These are phyloP conservation scores for Aplosporella prunicola DNA, from an alignment of 2,329 filamentous ascomycete species.

Conservation along the genomic window DNA sequence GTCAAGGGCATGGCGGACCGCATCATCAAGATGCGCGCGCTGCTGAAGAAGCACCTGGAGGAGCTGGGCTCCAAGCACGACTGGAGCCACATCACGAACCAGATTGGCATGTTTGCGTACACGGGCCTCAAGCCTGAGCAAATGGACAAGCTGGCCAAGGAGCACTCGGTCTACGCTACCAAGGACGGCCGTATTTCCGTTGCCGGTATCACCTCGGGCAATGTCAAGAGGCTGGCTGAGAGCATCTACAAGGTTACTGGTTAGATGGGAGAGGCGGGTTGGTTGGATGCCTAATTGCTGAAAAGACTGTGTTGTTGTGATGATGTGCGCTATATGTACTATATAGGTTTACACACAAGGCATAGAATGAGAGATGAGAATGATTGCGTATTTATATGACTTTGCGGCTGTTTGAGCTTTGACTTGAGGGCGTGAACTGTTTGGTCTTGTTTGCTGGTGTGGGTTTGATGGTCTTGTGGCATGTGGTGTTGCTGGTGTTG, in stretches of 20 bases:
- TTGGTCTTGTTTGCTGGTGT: too few species aligned
- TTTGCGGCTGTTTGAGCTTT: too few species aligned
- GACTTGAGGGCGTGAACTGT: too few species aligned
- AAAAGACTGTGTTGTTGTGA: too few species aligned
- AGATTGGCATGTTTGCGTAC: conserved; percentile 99
- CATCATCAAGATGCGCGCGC: conserved; percentile 95
- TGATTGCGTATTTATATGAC: too few species aligned
- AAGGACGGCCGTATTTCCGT: conserved; percentile 84
- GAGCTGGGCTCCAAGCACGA: conserved; percentile 91
- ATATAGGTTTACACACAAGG: too few species aligned
- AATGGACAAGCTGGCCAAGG: conserved; percentile 84
- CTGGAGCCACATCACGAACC: conserved; percentile 95
- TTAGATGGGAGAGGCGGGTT: too few species aligned
- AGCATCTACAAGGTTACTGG: conserved; percentile 78
- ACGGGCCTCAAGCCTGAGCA: conserved; percentile 84
- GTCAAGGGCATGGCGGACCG: conserved; percentile 99
- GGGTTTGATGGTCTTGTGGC: too few species aligned
- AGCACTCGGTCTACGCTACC: conserved; percentile 96
- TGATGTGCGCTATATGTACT: too few species aligned
- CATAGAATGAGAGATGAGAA: too few species aligned
- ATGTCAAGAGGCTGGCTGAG: conserved; percentile 72
- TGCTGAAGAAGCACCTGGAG: conserved; percentile 92
- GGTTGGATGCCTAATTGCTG: too few species aligned
- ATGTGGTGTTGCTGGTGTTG: too few species aligned
- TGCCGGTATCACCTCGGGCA: conserved; percentile 70